Evolutionary conservation across 345 rosid species (phyloP), one percentile per base, ranked within the genome.

Genomic region (Acer saccharum): DNA sequence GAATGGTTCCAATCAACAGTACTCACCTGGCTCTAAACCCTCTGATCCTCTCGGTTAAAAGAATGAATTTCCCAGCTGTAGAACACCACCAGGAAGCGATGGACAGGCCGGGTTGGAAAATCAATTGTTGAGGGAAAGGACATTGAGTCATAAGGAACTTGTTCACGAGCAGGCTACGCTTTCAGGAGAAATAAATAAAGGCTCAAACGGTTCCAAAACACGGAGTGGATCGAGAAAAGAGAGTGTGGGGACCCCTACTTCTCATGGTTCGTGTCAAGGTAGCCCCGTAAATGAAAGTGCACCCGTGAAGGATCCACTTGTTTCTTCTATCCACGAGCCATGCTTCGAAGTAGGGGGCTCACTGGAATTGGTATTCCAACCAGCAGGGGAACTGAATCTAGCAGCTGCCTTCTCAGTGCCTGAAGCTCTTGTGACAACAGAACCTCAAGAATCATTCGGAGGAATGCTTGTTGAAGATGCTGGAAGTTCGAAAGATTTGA

Each of bases 401-500:
- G 78, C 81, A 7, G 81, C 92, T 63, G 80, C 89, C 57, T 87
- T 81, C 77, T 78, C 89, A 18, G 75, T 87, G 65, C 89, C 85
- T 0, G 87, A 86, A 74, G 84, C 84, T 6, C 89, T 81, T 46
- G 83, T 83, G 41, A 63, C 76, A 46, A 63, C 84, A 39, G 92
- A 89, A 68, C 84, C 82, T 35, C 86, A 71, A 73, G 89, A 82
- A 69, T 87, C 86, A 16, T 88, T 90, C 79, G 82, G 93, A 55
- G 92, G 90, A 71, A 88, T 93, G 95, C 87, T 86, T 35, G 54
- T 91, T 23, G 89, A 88, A 84, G 98, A 89, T 80, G 90, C 89
- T 14, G 98, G 98, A 69, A 90, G 98, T 73, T 93, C 93, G 1
- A 95, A 95, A 82, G 97, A 95, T 81, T 81, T 95, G 78, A 86